Conservation (phyloP, 257 asterid genomes). For the Nicotiana tomentosiformis region DNA sequence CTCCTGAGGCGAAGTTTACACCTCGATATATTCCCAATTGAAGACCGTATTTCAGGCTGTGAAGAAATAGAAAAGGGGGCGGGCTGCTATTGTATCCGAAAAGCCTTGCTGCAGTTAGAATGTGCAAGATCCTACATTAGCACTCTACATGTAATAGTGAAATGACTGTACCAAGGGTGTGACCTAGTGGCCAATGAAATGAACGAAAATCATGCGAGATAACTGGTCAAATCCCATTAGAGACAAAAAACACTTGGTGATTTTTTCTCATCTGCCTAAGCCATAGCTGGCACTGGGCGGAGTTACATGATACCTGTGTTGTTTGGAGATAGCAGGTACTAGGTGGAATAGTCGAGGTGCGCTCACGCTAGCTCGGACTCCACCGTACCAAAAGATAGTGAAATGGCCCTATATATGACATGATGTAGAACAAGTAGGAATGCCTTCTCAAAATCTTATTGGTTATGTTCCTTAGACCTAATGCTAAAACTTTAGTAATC, state of each 20-base stretch:
- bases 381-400: background rate
- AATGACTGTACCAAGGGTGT: background rate
- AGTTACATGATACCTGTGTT: background rate
- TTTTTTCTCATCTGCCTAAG: background rate
- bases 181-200: background rate
- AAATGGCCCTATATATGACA: background rate
- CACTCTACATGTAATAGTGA: background rate
- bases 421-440: background rate
- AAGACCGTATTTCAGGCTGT: conserved; percentile 27
- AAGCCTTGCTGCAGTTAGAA: conserved; percentile 42
- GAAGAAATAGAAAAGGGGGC: conserved; percentile 46
- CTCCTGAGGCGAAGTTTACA: conserved; percentile 69
- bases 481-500: background rate
- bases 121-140: background rate
- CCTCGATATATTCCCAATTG: conserved; percentile 39
- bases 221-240: background rate
- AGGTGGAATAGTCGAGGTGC: background rate
- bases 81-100: conserved; percentile 69
- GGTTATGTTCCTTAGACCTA: background rate
- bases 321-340: background rate
- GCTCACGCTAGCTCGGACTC: background rate
- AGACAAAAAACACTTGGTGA: background rate
- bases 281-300: background rate
- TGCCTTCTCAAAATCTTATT: background rate
- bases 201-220: background rate